Evolutionary conservation across 2,329 filamentous ascomycete species (phyloP).

Genomic region (Cercospora sp.): DNA sequence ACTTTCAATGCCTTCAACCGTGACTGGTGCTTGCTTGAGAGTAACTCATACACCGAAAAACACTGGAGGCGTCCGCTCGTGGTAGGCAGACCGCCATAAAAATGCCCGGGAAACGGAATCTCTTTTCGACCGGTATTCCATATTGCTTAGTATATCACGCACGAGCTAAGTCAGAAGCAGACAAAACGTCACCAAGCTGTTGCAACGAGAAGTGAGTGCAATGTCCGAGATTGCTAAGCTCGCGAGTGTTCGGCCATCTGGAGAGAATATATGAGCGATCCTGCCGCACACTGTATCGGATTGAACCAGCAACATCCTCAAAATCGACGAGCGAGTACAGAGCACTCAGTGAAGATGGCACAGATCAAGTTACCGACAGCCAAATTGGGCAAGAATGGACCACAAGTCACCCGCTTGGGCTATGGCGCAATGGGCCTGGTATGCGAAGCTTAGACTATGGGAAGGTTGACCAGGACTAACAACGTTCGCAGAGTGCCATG

Average conservation of each 20-base stretch:
- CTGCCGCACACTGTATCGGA: not conserved
- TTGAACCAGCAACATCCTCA: not conserved
- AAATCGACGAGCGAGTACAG: not conserved
- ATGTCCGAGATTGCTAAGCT: not conserved
- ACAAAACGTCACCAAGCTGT: not conserved
- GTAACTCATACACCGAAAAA: no score
- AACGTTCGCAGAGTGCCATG: not conserved
- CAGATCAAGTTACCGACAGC: not conserved
- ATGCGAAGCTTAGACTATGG: no score
- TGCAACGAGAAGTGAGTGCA: not conserved
- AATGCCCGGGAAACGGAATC: no score
- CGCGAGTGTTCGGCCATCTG: not conserved
- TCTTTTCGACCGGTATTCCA: not conserved
- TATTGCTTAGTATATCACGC: not conserved
- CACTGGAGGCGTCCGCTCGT: no score
- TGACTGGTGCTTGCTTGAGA: no score
- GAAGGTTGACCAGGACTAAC: no score
- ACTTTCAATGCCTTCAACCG: no score
- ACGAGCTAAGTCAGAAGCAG: not conserved
- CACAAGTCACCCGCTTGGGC: not conserved
- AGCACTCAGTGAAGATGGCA: not conserved
- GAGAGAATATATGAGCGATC: not conserved
- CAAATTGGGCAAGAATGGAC: not conserved
- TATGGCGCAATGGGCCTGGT: not conserved
- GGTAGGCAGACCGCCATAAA: no score